phyloP scores from a whole-genome alignment of 345 rosid species.

The Melaleuca alternifolia region DNA sequence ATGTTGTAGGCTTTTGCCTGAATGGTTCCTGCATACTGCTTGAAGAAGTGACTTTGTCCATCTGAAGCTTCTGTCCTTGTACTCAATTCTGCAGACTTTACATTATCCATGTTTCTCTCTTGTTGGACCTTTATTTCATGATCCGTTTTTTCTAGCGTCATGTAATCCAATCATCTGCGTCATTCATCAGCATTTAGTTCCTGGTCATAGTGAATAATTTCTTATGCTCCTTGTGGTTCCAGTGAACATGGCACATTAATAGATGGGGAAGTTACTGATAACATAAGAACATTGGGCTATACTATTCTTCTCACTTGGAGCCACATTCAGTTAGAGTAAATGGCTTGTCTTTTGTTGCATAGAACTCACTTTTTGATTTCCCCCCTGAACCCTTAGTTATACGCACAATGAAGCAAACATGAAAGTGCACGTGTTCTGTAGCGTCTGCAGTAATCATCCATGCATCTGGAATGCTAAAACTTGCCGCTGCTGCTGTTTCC shows the following conservation, averaged over 20 bases:
- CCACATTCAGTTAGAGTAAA: neutral
- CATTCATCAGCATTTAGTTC: neutral
- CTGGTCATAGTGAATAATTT: neutral
- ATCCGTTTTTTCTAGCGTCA: neutral
- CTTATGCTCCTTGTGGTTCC: neutral
- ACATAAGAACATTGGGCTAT: neutral
- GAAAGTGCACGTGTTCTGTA: neutral
- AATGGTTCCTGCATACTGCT: neutral
- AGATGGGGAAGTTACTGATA: neutral
- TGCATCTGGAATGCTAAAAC: neutral
- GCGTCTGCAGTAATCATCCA: neutral
- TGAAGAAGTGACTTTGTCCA: neutral
- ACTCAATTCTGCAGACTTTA: neutral
- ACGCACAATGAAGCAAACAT: neutral
- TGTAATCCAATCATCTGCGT: neutral
- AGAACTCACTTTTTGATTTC: neutral
- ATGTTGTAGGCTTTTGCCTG: neutral
- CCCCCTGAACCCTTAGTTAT: neutral
- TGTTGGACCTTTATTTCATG: neutral
- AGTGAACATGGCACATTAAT: neutral
- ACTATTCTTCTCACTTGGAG: neutral
- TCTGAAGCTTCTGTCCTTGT: neutral
- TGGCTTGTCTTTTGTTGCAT: neutral
- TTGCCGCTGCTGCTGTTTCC: neutral
- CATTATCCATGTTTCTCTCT: neutral